phyloP scores from a whole-genome alignment of 805 yeast species.

The Ogataea siamensis region DNA sequence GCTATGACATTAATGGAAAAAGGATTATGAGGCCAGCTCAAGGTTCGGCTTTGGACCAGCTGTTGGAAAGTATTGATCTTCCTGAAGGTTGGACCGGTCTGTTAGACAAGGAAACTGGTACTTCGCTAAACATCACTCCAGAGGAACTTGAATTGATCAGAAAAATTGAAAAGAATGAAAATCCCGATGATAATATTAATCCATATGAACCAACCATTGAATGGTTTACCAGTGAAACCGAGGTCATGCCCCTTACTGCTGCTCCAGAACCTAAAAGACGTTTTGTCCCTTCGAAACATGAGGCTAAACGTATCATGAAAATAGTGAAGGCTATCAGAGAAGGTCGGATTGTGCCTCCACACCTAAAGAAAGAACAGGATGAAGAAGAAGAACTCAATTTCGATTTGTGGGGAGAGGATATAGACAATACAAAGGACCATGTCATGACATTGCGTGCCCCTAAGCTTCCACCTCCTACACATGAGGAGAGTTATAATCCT shows the following conservation, averaged over 20 bases:
- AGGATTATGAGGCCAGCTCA: slow-evolving; percentile 98
- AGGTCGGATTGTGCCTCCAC: slow-evolving; percentile 86
- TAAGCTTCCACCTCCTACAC: slow-evolving; percentile 90
- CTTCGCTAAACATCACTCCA: slow-evolving; percentile 71
- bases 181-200: slow-evolving; percentile 72
- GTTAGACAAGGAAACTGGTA: slow-evolving; percentile 85
- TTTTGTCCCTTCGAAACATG: slow-evolving; percentile 94
- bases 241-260: slow-evolving; percentile 88
- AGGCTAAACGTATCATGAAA: slow-evolving; percentile 95
- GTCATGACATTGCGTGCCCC: slow-evolving; percentile 94
- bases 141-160: slow-evolving; percentile 89
- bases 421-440: slow-evolving; percentile 61
- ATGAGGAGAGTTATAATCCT: slow-evolving; percentile 96
- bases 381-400: slow-evolving; percentile 52
- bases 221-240: slow-evolving; percentile 87
- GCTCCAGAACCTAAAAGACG: slow-evolving; percentile 97
- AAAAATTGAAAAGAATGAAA: slow-evolving; percentile 81
- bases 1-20: slow-evolving; percentile 95
- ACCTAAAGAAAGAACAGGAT: slow-evolving; percentile 47
- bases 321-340: slow-evolving; percentile 94
- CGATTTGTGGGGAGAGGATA: slow-evolving; percentile 84
- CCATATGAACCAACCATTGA: slow-evolving; percentile 94
- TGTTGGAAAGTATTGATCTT: slow-evolving; percentile 85
- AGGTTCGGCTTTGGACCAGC: slow-evolving; percentile 88
- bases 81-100: slow-evolving; percentile 99